These are phyloP conservation scores for Neophaeococcomyces aloes DNA, from an alignment of 2,329 filamentous ascomycete species.

Conservation along the genomic window DNA sequence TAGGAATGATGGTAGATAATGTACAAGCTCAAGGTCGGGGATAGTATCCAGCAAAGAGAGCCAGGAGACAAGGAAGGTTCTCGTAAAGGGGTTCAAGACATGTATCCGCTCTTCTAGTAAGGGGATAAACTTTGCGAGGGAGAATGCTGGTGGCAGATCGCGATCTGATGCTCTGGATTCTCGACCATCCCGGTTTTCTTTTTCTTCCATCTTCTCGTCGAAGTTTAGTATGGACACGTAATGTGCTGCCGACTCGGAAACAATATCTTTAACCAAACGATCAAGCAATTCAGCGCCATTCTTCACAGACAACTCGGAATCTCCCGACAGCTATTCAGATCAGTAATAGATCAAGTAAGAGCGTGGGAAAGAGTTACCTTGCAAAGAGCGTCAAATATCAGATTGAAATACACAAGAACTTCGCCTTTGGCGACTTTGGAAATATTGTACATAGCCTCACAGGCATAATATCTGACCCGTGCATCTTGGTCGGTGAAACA, in stretches of 20 bases:
- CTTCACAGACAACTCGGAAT: conserved; percentile 93
- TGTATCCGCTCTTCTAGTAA: conserved; percentile 87
- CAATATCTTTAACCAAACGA: conserved; percentile 89
- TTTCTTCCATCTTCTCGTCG: conserved; percentile 38
- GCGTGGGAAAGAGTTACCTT: conserved; percentile 50
- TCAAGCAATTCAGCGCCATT: conserved; percentile 94
- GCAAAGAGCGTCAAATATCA: conserved; percentile 93
- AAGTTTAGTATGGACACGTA: conserved; percentile 82
- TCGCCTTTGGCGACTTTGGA: conserved; percentile 98
- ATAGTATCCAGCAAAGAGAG: conserved; percentile 91
- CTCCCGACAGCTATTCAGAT: conserved; percentile 65
- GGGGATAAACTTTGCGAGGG: conserved; percentile 79
- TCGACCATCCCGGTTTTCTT: conserved; percentile 25
- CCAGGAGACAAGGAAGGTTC: conserved; percentile 93
- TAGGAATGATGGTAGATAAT: conserved; percentile 83
- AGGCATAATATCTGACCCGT: conserved; percentile 92
- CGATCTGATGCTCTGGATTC: conserved; percentile 27
- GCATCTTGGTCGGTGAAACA: conserved; percentile 99
- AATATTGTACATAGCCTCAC: conserved; percentile 99
- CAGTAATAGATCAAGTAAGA: conserved; percentile 11
- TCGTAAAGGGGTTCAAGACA: conserved; percentile 87
- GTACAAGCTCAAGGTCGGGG: conserved; percentile 87
- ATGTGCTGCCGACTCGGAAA: conserved; percentile 85
- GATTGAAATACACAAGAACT: conserved; percentile 93
- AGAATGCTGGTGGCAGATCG: conserved; percentile 77